phyloP scores from a whole-genome alignment of 768 basidiomycete species.

The Neoboletus subvelutipes region DNA sequence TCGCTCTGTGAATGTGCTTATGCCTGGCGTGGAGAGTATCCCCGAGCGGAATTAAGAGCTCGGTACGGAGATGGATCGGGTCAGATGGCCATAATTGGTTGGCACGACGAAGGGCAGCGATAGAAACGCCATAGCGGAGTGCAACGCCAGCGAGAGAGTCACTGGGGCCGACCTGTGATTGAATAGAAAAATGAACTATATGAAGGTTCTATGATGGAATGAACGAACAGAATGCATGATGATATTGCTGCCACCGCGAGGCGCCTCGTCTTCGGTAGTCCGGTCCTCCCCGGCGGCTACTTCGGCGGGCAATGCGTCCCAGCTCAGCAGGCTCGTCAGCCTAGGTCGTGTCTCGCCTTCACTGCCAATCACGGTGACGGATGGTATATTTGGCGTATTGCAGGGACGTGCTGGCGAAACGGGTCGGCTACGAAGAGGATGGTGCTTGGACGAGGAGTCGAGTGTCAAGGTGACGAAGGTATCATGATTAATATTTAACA shows the following conservation, averaged over 20 bases:
- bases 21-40: slow-evolving; percentile 4
- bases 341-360: slow-evolving; percentile 7
- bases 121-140: slow-evolving; percentile 82
- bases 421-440: slow-evolving; percentile 21
- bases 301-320: neutral
- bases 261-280: neutral
- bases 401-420: neutral
- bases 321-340: slow-evolving; percentile 1
- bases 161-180: slow-evolving; percentile 56
- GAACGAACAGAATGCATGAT: slow-evolving; percentile 22
- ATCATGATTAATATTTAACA: neutral
- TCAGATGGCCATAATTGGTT: slow-evolving; percentile 96
- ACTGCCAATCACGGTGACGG: neutral
- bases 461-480: neutral
- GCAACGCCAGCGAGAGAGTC: slow-evolving; percentile 89
- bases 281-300: neutral
- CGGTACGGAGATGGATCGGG: slow-evolving; percentile 81
- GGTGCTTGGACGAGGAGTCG: slow-evolving; percentile 2
- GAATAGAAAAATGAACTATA: neutral
- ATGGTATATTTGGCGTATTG: neutral
- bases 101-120: slow-evolving; percentile 78
- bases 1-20: neutral
- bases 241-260: neutral
- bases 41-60: slow-evolving; percentile 68
- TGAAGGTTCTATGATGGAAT: neutral